Evolutionary conservation across 495 filamentous ascomycete genomes (phyloP), one percentile per base, ranked within the genome.

Genomic region (Usnea hakonensis): DNA sequence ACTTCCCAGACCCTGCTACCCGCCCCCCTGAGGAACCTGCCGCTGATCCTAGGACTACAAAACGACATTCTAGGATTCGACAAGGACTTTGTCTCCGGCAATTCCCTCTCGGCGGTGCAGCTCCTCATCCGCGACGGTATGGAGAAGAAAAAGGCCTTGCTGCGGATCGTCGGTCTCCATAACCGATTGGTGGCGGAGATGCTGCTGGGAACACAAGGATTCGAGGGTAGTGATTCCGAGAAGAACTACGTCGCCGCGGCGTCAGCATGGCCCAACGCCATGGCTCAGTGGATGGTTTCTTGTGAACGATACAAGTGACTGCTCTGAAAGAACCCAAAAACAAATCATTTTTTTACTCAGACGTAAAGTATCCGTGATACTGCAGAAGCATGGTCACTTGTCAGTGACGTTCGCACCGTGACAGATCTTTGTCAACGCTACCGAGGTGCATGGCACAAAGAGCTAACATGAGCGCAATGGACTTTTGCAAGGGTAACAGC

Each of bases 11-110:
- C 26, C 21, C 32, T 59, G 2, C 13, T n/a, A 26, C 6, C 5
- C 19, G 33, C 35, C 5, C 46, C 57, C 10, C 10, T 59, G 8
- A 16, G 2, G 3, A 37, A 50, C 11, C n/a, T 59, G 13, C 32
- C 57, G 32, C n/a, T 59, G 33, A 58, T 66, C 28, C 16, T 66
- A 16, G 64, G 64, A 17, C 26, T 66, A n/a, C 62, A 66, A 38
- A 66, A 66, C 32, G 64, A 66, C 46, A 30, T 66, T 44, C 64
- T 66, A 11, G 64, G 64, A 26, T 66, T 63, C 55, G 40, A 65
- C 35, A 66, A 60, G 7, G 64, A 66, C 21, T 40, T 35, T 14
- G 11, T 9, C 32, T 21, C 41, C 17, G 14, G 41, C 17, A 66
- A 66, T n/a, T 63, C 50, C 1, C 41, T 66, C 16, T 66, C 52